Evolutionary conservation across 345 rosid species (phyloP).

Genomic region (Populus deltoides): DNA sequence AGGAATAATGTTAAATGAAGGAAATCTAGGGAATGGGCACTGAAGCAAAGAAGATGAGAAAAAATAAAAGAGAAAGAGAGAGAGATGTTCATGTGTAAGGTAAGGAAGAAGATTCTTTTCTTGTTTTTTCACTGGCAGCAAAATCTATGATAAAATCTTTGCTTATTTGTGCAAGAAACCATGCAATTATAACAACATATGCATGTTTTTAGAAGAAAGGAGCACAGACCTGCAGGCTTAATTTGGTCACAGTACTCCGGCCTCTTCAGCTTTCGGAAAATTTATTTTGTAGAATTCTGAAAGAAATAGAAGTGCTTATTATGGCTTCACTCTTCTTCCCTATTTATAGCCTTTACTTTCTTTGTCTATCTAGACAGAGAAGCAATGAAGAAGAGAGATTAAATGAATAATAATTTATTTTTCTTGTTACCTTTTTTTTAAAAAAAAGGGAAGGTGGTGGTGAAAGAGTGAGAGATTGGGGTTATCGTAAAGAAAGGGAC

Average conservation of each 20-base stretch:
- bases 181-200: background rate
- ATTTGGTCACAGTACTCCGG: constrained; percentile 47
- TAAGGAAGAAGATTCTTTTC: constrained; percentile 24
- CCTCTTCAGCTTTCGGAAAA: constrained; percentile 76
- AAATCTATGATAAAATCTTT: constrained; percentile 16
- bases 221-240: constrained; percentile 50
- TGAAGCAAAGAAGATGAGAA: constrained; percentile 5
- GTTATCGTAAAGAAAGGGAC: constrained; percentile 33
- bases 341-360: constrained; percentile 56
- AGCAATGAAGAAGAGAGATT: background rate
- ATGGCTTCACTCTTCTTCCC: constrained; percentile 29
- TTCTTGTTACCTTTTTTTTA: background rate
- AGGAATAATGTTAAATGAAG: background rate
- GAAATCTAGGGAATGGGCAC: background rate
- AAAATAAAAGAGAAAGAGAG: background rate
- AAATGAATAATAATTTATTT: too few relatives aligned
- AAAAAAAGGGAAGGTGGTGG: background rate
- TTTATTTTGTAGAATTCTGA: constrained; percentile 43
- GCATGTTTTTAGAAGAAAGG: constrained; percentile 6
- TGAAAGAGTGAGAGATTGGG: constrained; percentile 1
- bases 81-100: background rate
- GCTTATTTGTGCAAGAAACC: constrained; percentile 12
- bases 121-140: constrained; percentile 6
- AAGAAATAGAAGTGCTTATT: constrained; percentile 41
- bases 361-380: constrained; percentile 24